Conservation (phyloP, 768 basidiomycete species). For the Tulasnella sp. region DNA sequence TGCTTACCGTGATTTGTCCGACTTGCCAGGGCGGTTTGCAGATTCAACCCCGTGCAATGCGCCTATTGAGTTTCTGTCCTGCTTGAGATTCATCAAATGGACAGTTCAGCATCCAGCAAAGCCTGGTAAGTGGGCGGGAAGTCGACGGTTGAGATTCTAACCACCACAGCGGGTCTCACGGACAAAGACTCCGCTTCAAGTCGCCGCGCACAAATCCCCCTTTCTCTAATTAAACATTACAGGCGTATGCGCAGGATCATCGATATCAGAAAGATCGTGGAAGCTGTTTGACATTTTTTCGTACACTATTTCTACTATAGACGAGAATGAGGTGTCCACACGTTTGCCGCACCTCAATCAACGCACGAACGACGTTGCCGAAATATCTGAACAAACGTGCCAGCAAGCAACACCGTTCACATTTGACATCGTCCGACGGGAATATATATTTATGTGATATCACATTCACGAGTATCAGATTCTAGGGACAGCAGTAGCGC, state of each 20-base stretch:
- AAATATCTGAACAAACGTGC: background rate
- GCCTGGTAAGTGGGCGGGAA: background rate
- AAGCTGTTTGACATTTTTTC: background rate
- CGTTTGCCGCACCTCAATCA: background rate
- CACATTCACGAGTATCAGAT: background rate
- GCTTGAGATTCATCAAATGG: background rate
- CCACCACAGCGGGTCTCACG: background rate
- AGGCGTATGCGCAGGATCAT: no score
- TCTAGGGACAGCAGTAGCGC: background rate
- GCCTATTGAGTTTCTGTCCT: background rate
- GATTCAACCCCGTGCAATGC: background rate
- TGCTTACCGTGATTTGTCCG: background rate
- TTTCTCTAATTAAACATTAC: no score
- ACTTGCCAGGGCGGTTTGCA: background rate
- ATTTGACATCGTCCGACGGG: background rate
- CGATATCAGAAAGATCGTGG: background rate
- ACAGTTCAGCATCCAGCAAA: background rate
- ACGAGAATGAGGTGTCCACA: background rate
- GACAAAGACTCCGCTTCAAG: background rate
- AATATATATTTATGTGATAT: background rate
- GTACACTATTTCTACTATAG: background rate
- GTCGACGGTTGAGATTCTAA: background rate
- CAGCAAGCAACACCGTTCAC: background rate
- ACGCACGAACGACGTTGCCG: background rate
- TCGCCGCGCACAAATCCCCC: background rate